phyloP scores from a whole-genome alignment of 2,329 filamentous ascomycete species.

The Cladosporium velox region DNA sequence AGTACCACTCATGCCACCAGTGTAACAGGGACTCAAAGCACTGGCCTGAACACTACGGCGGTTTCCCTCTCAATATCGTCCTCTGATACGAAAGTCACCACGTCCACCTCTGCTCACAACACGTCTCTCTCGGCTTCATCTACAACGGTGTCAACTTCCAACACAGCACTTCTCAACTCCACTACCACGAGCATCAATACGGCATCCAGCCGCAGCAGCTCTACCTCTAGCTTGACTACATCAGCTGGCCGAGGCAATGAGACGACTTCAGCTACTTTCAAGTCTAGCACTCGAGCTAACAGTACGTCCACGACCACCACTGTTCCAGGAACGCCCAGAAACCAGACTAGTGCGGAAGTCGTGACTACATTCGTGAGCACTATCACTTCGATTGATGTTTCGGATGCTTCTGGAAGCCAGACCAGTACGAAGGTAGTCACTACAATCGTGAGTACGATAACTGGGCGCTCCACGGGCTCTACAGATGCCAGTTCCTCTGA shows the following conservation, averaged over 20 bases:
- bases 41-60: not conserved
- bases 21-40: not conserved
- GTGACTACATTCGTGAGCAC: not conserved
- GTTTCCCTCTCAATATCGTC: not conserved
- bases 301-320: not conserved
- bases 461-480: not conserved
- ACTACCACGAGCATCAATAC: not conserved
- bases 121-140: not conserved
- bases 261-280: not conserved
- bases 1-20: not conserved
- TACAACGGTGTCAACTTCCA: not conserved
- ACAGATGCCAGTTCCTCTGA: too few relatives aligned
- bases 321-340: not conserved
- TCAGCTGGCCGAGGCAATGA: not conserved
- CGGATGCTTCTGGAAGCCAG: not conserved
- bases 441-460: not conserved
- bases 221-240: not conserved
- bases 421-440: not conserved
- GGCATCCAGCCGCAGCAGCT: not conserved
- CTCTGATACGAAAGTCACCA: not conserved
- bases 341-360: not conserved
- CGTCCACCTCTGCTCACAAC: not conserved
- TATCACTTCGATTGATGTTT: not conserved
- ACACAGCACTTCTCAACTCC: not conserved
- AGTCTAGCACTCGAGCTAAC: not conserved